Base-by-base conservation (phyloP, 768 basidiomycete genomes). In the Phaeotremella fagi region DNA sequence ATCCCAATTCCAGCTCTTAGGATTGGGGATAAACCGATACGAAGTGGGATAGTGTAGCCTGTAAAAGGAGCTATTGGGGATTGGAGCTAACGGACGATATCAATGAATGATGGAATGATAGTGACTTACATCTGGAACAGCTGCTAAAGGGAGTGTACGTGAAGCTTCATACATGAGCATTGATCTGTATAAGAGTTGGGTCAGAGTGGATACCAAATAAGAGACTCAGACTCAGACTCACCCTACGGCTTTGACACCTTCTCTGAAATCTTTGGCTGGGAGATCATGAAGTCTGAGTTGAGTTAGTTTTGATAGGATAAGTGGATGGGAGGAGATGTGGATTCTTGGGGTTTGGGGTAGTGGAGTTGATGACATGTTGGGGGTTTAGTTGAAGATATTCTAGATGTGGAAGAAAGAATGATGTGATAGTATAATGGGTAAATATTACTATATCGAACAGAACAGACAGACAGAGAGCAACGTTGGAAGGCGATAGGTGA, bases 1-100 rank as follows among this genome's bases (percentile, higher is more conserved):
- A 98, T 92, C 16, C 90, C 90, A 58, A 92, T 77, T 4, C 94
- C 94, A 26, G 94, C 94, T 33, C 94, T 83, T 51, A 98, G 78
- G 64, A 98, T 89, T 35, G 94, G 94, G 2, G 88, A 85, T 49
- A 98, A 75, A 3, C 89, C 94, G 48, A 98, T 81, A 42, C 82
- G 80, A 6, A 85, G 82, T 61, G 85, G 86, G 73, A 98, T 80
- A 23, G 70, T 74, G 3, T 82, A 82, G 22, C 92, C 94, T 16
- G 79, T 85, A 76, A 90, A 97, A 2, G 82, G 72, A 1, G 82
- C 84, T 15, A 97, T 78, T 1, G 94, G 92, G 0, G 88, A 85
- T 78, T 83, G 73, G 2, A 68, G 61, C 66, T 68, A 35, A 14
- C 9, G 31, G 9, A 33, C n/a, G 45, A 22, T 45, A 45, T 18